These are phyloP conservation scores for Saturnispora sekii DNA, from an alignment of 805 yeast genomes.

Conservation along the genomic window DNA sequence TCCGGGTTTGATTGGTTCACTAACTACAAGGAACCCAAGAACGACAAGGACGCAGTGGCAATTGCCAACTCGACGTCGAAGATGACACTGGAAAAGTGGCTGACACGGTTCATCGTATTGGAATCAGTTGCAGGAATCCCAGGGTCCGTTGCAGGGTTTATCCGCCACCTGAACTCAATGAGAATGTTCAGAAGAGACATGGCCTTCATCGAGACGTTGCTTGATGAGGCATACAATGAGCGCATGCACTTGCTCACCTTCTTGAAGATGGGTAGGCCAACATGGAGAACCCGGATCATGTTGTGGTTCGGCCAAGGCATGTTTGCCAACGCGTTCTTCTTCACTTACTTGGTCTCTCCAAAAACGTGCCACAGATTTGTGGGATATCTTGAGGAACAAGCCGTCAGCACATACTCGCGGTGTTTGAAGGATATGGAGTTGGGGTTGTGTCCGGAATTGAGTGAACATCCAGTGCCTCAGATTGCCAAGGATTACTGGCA, in stretches of 20 bases:
- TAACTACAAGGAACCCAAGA: constrained; percentile 51
- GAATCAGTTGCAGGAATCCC: constrained; percentile 77
- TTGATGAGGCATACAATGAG: constrained; percentile 72
- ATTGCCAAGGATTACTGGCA: constrained; percentile 60
- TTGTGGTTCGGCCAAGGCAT: constrained; percentile 61
- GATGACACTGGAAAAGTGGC: constrained; percentile 58
- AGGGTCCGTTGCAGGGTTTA: constrained; percentile 65
- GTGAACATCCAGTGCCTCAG: constrained; percentile 38
- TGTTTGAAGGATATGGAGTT: constrained; percentile 43
- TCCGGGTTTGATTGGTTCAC: constrained; percentile 50
- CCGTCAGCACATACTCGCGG: constrained; percentile 59
- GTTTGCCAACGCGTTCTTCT: constrained; percentile 56
- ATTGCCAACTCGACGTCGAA: constrained; percentile 27
- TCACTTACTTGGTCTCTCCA: constrained; percentile 49
- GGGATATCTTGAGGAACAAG: constrained; percentile 72
- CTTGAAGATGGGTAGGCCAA: constrained; percentile 54
- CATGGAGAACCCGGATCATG: constrained; percentile 43
- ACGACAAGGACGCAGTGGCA: constrained; percentile 22
- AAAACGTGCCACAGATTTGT: constrained; percentile 65
- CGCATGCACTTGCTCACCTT: constrained; percentile 69
- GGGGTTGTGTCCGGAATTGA: constrained; percentile 42
- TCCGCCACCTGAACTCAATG: constrained; percentile 57
- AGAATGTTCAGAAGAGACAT: constrained; percentile 55
- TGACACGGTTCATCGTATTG: constrained; percentile 50
- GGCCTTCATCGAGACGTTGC: constrained; percentile 65